Conservation (phyloP, 2,329 filamentous ascomycete genomes). For the Monilinia vaccinii-corymbosi region DNA sequence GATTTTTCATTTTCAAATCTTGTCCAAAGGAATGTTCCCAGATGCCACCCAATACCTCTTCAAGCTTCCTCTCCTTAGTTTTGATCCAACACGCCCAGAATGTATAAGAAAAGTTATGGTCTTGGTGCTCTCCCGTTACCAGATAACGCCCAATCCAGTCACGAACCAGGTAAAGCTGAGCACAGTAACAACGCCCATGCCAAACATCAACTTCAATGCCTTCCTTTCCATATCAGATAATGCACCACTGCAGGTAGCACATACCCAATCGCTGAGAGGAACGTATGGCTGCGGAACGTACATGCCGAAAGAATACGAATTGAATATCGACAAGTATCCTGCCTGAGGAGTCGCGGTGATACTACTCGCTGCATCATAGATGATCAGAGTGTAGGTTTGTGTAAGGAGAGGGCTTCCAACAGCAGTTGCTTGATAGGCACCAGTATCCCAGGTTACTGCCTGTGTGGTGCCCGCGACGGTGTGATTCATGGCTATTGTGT, state of each 20-base stretch:
- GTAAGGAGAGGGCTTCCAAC: conserved; percentile 38
- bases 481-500: conserved; percentile 56
- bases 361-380: conserved; percentile 48
- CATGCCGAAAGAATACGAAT: conserved; percentile 47
- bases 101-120: not conserved
- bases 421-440: conserved; percentile 38
- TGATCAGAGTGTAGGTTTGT: conserved; percentile 50
- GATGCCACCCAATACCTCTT: conserved; percentile 2
- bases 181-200: conserved; percentile 48
- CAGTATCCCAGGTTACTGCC: conserved; percentile 51
- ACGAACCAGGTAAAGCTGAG: conserved; percentile 58
- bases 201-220: conserved; percentile 41
- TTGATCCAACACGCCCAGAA: not conserved
- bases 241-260: conserved; percentile 48
- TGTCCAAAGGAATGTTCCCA: not conserved
- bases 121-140: conserved; percentile 18
- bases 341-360: conserved; percentile 42
- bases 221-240: conserved; percentile 38
- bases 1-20: conserved; percentile 7
- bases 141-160: conserved; percentile 34
- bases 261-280: conserved; percentile 44
- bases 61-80: not conserved
- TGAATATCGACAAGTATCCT: conserved; percentile 45
- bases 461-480: conserved; percentile 41
- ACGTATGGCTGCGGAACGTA: conserved; percentile 45